phyloP scores from a whole-genome alignment of 2,329 filamentous ascomycete genomes.

The Bisporella sp. region DNA sequence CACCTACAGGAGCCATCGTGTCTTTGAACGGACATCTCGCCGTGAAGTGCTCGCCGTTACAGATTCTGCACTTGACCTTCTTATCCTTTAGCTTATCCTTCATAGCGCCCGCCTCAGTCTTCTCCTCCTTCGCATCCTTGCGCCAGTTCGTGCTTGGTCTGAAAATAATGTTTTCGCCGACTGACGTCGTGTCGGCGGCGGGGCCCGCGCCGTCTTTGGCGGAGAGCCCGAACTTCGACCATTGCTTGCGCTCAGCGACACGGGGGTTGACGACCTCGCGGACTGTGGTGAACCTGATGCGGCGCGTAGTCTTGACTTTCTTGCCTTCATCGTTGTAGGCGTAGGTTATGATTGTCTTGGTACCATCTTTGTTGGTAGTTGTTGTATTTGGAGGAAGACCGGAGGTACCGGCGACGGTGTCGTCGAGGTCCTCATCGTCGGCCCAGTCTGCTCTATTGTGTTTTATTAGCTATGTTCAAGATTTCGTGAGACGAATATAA shows the following conservation, averaged over 20 bases:
- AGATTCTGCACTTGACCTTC: conserved; percentile 99
- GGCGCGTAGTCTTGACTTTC: conserved; percentile 95
- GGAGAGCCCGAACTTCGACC: conserved; percentile 88
- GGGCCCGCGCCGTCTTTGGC: conserved; percentile 74
- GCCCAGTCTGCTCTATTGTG: conserved; percentile 65
- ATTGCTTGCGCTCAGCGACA: conserved; percentile 88
- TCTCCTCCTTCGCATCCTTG: conserved; percentile 76
- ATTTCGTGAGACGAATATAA: too few species aligned
- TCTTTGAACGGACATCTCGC: conserved; percentile 99
- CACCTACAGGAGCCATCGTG: conserved; percentile 86
- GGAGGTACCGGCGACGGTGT: conserved; percentile 45
- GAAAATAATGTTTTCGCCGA: conserved; percentile 93
- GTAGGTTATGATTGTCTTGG: conserved; percentile 90
- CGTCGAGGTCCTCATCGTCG: conserved; percentile 81
- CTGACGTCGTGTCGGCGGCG: conserved; percentile 10
- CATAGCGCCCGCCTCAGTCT: conserved; percentile 66
- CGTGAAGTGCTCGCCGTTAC: conserved; percentile 97
- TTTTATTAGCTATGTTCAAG: conserved; percentile 11
- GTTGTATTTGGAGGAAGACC: conserved; percentile 80
- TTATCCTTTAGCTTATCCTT: conserved; percentile 92
- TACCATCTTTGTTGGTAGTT: conserved; percentile 96
- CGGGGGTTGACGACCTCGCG: conserved; percentile 94
- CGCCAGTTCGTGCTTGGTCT: conserved; percentile 90
- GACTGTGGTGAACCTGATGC: conserved; percentile 85
- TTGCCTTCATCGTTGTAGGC: conserved; percentile 87